phyloP scores from a whole-genome alignment of 1,284 basidiomycete species.

The Rhodotorula sp. region DNA sequence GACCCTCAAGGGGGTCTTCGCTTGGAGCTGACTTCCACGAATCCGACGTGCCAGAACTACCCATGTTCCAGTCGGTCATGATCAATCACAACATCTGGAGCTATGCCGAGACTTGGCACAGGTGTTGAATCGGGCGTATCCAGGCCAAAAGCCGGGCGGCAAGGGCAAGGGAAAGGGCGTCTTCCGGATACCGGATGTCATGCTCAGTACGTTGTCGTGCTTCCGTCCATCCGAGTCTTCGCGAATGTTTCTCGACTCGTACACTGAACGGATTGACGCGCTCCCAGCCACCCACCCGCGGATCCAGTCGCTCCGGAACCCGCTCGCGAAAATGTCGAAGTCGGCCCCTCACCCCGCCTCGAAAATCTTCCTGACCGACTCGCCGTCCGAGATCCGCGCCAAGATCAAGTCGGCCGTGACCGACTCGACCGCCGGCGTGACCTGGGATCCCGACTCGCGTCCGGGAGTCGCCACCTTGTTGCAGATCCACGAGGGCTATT shows the following conservation, averaged over 20 bases:
- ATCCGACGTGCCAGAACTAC: conserved; percentile 51
- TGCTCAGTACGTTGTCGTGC: conserved; percentile 63
- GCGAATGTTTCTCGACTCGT: not conserved
- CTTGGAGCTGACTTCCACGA: too few species aligned
- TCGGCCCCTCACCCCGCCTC: conserved; percentile 76
- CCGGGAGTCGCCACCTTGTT: conserved; percentile 83
- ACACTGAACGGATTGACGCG: not conserved
- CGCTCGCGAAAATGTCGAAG: conserved; percentile 91
- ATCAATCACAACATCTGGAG: conserved; percentile 91
- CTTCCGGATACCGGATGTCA: conserved; percentile 70
- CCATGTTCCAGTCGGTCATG: conserved; percentile 91
- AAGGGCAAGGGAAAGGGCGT: conserved; percentile 49
- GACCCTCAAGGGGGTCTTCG: accelerated
- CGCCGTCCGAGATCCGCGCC: conserved; percentile 59
- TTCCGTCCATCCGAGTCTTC: too few species aligned
- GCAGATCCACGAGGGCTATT: conserved; percentile 62
- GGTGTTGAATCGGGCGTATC: conserved; percentile 67
- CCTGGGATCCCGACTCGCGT: conserved; percentile 70
- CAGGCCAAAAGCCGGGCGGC: conserved; percentile 15
- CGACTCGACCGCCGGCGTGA: conserved; percentile 69
- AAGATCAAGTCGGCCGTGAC: conserved; percentile 84
- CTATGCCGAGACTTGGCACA: conserved; percentile 79
- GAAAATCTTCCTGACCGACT: conserved; percentile 81
- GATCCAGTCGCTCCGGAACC: conserved; percentile 75
- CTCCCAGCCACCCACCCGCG: conserved; percentile 64